Evolutionary conservation across 352 stramenopile species (phyloP).

Genomic region (Phytophthora cajani): DNA sequence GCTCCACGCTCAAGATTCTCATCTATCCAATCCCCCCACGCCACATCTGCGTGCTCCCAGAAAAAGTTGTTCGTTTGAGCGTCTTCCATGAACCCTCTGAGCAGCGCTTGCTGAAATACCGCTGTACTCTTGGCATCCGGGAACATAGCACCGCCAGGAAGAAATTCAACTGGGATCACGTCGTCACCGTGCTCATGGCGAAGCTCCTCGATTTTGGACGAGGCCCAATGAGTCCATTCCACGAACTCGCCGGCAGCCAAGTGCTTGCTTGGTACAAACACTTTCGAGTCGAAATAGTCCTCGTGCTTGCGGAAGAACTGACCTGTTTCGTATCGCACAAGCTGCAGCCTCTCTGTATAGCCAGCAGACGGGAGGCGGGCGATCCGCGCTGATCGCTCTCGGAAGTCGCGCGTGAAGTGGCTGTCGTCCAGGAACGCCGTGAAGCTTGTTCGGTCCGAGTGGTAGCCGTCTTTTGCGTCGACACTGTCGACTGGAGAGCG

Average conservation of each 20-base stretch:
- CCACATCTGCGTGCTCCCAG: constrained; percentile 54
- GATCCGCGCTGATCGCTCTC: constrained; percentile 51
- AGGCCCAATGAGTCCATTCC: constrained; percentile 59
- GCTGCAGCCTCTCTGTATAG: constrained; percentile 65
- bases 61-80: constrained; percentile 59
- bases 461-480: constrained; percentile 64
- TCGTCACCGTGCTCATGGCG: constrained; percentile 5
- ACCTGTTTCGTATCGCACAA: constrained; percentile 71
- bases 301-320: constrained; percentile 84
- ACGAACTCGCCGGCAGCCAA: constrained; percentile 50
- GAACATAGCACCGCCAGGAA: constrained; percentile 45
- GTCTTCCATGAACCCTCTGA: constrained; percentile 65
- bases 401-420: constrained; percentile 70
- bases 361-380: constrained; percentile 55
- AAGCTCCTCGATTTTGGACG: constrained; percentile 34
- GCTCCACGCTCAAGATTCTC: constrained; percentile 51
- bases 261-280: constrained; percentile 57
- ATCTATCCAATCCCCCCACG: constrained; percentile 56
- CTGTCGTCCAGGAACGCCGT: constrained; percentile 76
- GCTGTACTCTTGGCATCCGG: constrained; percentile 51
- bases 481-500: constrained; percentile 68
- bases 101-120: constrained; percentile 57
- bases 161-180: constrained; percentile 43
- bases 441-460: constrained; percentile 69
- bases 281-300: constrained; percentile 80